These are phyloP conservation scores for Aspergillus campestris DNA, from an alignment of 495 filamentous ascomycete genomes.

Conservation along the genomic window DNA sequence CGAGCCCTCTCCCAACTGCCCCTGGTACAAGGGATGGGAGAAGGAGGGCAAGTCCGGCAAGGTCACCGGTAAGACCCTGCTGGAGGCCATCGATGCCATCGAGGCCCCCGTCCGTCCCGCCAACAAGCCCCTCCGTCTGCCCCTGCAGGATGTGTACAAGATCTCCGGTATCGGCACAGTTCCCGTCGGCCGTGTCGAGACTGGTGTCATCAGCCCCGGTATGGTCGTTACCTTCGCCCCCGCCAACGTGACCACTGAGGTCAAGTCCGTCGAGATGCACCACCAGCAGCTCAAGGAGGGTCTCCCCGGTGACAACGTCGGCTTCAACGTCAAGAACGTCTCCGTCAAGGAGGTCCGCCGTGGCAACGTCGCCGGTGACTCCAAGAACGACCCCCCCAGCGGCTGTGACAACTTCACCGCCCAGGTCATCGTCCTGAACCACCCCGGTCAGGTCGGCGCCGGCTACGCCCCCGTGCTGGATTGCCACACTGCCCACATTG, in stretches of 20 bases:
- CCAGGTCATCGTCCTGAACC: constrained; percentile 99
- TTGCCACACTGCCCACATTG: constrained; percentile 99
- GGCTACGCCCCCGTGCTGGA: constrained; percentile 98
- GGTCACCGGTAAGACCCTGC: constrained; percentile 89
- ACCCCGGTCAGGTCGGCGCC: constrained; percentile 98
- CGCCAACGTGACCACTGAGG: constrained; percentile 98
- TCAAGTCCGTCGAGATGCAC: constrained; percentile 99
- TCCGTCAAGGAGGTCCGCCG: constrained; percentile 99
- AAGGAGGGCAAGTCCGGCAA: constrained; percentile 96
- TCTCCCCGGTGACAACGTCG: constrained; percentile 98
- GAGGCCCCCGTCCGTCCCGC: constrained; percentile 75
- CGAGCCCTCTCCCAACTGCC: constrained; percentile 82
- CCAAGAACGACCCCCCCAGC: constrained; percentile 96
- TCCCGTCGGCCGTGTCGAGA: constrained; percentile 99
- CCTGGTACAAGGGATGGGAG: constrained; percentile 99
- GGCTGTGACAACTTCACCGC: constrained; percentile 92
- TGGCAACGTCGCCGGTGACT: constrained; percentile 99
- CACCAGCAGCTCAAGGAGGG: constrained; percentile 98
- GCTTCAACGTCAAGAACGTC: constrained; percentile 99
- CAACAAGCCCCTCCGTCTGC: constrained; percentile 97
- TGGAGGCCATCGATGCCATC: constrained; percentile 97
- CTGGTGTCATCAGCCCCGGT: constrained; percentile 92
- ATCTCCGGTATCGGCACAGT: constrained; percentile 99
- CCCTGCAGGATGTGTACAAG: constrained; percentile 99
- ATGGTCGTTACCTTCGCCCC: constrained; percentile 89